phyloP scores from a whole-genome alignment of 2,329 filamentous ascomycete genomes.

The Epichloe elymi region DNA sequence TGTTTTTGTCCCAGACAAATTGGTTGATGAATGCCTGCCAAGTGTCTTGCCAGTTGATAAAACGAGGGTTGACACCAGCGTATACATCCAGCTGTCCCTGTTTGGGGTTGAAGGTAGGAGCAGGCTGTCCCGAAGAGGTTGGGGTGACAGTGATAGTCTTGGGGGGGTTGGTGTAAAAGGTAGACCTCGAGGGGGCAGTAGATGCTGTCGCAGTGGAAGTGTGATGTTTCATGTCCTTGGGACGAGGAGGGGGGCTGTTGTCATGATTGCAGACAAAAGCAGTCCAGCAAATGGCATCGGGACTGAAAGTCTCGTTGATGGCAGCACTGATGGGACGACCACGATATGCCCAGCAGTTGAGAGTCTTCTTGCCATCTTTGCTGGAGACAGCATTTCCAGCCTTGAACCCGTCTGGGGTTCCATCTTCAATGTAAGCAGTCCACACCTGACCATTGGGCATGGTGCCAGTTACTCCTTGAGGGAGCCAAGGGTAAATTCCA shows the following conservation, averaged over 20 bases:
- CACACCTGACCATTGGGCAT: constrained; percentile 27
- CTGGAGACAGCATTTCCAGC: constrained; percentile 27
- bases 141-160: constrained; percentile 11
- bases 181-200: constrained; percentile 22
- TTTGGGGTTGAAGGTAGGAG: constrained; percentile 17
- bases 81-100: constrained; percentile 19
- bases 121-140: constrained; percentile 15
- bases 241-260: constrained; percentile 20
- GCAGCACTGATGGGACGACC: constrained; percentile 25
- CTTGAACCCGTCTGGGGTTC: constrained; percentile 26
- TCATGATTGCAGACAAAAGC: constrained; percentile 29
- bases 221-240: constrained; percentile 22
- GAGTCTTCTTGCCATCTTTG: constrained; percentile 24
- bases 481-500: constrained; percentile 26
- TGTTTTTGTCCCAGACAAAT: constrained; percentile 26
- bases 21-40: constrained; percentile 27
- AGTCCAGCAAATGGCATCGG: constrained; percentile 25
- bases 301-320: constrained; percentile 24
- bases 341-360: constrained; percentile 30
- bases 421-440: constrained; percentile 29
- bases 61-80: constrained; percentile 23
- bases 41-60: constrained; percentile 26
- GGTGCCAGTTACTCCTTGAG: constrained; percentile 23
- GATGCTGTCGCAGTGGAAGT: constrained; percentile 21
- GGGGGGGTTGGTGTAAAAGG: constrained; percentile 18